These are phyloP conservation scores for Arthrobotrys entomopaga DNA, from an alignment of 2,329 filamentous ascomycete genomes.

Conservation along the genomic window DNA sequence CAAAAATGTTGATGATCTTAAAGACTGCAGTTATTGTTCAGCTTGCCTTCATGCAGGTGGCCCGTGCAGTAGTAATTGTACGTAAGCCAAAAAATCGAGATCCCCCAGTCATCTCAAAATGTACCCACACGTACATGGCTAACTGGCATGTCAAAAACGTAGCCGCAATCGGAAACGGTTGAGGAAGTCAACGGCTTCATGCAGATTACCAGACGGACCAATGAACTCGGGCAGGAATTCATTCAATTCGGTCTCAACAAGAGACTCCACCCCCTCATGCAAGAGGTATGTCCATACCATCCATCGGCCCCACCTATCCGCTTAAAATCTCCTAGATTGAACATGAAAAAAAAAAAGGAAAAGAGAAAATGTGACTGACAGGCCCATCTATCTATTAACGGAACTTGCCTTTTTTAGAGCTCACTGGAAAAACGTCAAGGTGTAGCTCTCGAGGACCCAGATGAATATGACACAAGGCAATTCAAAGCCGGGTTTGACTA, in stretches of 20 bases:
- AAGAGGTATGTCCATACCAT: constrained; percentile 1
- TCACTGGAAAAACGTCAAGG: constrained; percentile 8
- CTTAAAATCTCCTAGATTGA: too few relatives aligned
- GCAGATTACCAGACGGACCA: constrained; percentile 9
- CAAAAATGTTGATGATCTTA: too few relatives aligned
- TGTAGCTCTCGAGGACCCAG: constrained; percentile 7
- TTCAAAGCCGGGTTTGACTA: constrained; percentile 12
- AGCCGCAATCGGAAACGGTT: not conserved
- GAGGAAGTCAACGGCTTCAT: not conserved
- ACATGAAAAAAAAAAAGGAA: too few relatives aligned
- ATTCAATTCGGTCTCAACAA: not conserved
- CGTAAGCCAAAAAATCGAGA: not conserved
- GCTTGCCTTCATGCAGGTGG: not conserved
- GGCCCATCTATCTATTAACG: too few relatives aligned
- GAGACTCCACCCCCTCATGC: not conserved
- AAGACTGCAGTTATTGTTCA: too few relatives aligned
- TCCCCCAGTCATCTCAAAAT: not conserved
- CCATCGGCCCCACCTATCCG: not conserved
- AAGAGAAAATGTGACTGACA: too few relatives aligned
- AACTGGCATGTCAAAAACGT: not conserved
- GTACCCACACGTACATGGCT: not conserved
- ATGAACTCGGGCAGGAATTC: not conserved
- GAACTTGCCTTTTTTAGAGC: not conserved
- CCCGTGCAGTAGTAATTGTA: constrained; percentile 15
- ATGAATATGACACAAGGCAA: constrained; percentile 5